Evolutionary conservation across 805 yeast genomes (phyloP).

Genomic region (Wickerhamomyces tratensis): DNA sequence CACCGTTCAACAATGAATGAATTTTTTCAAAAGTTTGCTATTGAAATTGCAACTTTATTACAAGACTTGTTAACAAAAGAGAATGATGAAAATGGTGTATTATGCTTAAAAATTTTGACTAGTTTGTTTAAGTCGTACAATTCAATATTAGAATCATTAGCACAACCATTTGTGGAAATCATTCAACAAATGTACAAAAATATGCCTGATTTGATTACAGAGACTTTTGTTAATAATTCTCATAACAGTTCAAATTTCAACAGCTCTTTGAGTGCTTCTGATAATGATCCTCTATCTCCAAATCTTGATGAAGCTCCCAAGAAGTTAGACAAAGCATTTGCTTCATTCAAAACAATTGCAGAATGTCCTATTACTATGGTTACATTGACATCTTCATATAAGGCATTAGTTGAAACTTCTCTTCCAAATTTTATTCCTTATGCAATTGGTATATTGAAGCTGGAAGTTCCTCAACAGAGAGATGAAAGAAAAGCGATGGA

Average conservation of each 20-base stretch:
- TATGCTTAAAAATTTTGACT: conserved; percentile 82
- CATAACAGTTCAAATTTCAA: conserved; percentile 1
- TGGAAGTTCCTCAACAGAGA: conserved; percentile 79
- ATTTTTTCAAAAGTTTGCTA: conserved; percentile 61
- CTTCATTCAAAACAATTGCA: conserved; percentile 82
- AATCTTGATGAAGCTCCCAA: conserved; percentile 32
- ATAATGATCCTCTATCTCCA: conserved; percentile 24
- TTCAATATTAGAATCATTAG: conserved; percentile 52
- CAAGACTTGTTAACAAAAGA: conserved; percentile 57
- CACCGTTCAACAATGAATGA: conserved; percentile 81
- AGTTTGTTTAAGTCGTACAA: conserved; percentile 81
- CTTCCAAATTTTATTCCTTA: conserved; percentile 74
- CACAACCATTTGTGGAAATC: conserved; percentile 68
- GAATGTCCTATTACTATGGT: conserved; percentile 98
- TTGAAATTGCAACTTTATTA: conserved; percentile 47
- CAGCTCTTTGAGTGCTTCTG: conserved; percentile 10
- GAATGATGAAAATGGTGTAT: conserved; percentile 92
- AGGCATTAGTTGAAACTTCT: conserved; percentile 59
- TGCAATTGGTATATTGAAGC: conserved; percentile 59
- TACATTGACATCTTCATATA: conserved; percentile 79
- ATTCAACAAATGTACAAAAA: conserved; percentile 72
- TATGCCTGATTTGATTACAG: conserved; percentile 65
- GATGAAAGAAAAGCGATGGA: conserved; percentile 51
- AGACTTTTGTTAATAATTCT: conserved; percentile 40
- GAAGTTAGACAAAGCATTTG: conserved; percentile 55